A percentile compares a stretch with the other conserved stretches of the same genome.
Conservation (phyloP, 2,329 filamentous ascomycete genomes). For the Aspergillus spinulosporus region DNA sequence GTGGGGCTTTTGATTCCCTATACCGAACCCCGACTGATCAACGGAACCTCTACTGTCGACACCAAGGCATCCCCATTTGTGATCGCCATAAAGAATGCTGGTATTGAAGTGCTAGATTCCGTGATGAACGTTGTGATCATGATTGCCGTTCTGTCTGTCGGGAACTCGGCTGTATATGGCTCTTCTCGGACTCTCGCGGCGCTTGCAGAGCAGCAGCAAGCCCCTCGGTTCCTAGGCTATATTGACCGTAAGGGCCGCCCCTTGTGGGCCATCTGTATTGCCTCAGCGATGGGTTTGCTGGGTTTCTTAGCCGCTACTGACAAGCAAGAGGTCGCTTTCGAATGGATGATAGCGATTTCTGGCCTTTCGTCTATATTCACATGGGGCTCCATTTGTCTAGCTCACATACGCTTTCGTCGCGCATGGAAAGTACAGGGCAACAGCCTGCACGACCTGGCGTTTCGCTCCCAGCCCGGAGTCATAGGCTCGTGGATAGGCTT, state of each 20-base stretch:
- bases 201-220: constrained; percentile 83
- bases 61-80: constrained; percentile 85
- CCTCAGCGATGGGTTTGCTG: constrained; percentile 69
- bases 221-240: constrained; percentile 73
- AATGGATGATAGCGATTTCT: constrained; percentile 77
- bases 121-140: constrained; percentile 94
- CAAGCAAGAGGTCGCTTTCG: constrained; percentile 64
- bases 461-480: constrained; percentile 75
- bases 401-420: constrained; percentile 84
- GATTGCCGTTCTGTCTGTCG: constrained; percentile 84
- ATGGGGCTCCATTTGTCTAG: constrained; percentile 81
- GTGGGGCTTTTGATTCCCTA: constrained; percentile 82
- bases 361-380: constrained; percentile 74
- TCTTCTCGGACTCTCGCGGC: constrained; percentile 87
- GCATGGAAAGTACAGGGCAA: constrained; percentile 73
- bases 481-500: constrained; percentile 79
- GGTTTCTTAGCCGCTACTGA: constrained; percentile 71
- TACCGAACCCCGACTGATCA: constrained; percentile 63
- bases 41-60: constrained; percentile 58
- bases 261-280: constrained; percentile 68
- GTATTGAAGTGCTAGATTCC: constrained; percentile 76
- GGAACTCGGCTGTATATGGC: constrained; percentile 88
- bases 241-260: constrained; percentile 81
- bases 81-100: constrained; percentile 82
- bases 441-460: constrained; percentile 74